phyloP scores from a whole-genome alignment of 169 alveolate species.

The Theileria annulata region DNA sequence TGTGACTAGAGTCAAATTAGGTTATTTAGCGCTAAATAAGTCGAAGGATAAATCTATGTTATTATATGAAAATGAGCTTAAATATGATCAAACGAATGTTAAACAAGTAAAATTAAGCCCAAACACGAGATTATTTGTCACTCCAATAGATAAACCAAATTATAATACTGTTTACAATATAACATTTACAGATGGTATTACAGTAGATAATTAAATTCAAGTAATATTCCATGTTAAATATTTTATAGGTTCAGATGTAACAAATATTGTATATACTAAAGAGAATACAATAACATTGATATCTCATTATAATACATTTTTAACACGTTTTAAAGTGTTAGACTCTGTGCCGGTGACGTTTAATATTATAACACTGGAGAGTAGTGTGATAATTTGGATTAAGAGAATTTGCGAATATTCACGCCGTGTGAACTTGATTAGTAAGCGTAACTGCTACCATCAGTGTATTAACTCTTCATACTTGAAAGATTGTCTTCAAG shows the following conservation, averaged over 20 bases:
- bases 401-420: neutral
- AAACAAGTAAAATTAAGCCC: neutral
- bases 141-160: neutral
- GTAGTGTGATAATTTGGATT: neutral
- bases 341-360: neutral
- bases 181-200: neutral
- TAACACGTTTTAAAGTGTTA: neutral
- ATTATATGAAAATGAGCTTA: neutral
- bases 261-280: neutral
- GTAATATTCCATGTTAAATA: too few relatives aligned
- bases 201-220: too few relatives aligned
- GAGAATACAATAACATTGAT: neutral
- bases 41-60: neutral
- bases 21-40: neutral
- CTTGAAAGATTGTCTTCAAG: neutral
- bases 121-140: neutral
- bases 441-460: conserved; percentile 21
- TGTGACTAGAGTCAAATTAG: neutral
- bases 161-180: neutral
- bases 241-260: neutral
- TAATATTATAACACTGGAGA: conserved; percentile 5
- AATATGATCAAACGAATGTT: neutral
- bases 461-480: neutral
- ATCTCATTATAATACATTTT: neutral
- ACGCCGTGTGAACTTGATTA: neutral